phyloP scores from a whole-genome alignment of 2,329 filamentous ascomycete species.

The Hypoxylon sp. region DNA sequence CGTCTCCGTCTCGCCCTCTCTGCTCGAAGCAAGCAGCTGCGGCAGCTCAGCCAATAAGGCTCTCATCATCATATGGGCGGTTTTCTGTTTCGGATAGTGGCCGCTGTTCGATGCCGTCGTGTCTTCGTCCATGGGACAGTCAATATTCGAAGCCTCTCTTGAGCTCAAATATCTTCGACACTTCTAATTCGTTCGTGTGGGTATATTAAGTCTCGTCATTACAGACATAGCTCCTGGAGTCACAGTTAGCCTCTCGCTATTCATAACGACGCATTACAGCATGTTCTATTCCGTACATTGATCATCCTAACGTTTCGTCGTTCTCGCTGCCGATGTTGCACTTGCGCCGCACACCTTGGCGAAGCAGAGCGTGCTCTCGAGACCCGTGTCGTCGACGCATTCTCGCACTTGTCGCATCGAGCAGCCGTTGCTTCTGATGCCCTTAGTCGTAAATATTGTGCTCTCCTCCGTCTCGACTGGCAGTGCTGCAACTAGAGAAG shows the following conservation, averaged over 20 bases:
- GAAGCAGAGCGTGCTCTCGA: constrained; percentile 36
- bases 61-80: background rate
- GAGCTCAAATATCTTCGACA: background rate
- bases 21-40: constrained; percentile 1
- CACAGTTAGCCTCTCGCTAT: constrained; percentile 39
- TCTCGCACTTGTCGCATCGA: constrained; percentile 22
- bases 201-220: background rate
- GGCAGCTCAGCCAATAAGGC: background rate
- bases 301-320: constrained; percentile 36
- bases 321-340: constrained; percentile 8
- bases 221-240: constrained; percentile 40
- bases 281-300: constrained; percentile 41
- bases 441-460: background rate
- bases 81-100: background rate
- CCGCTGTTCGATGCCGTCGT: background rate
- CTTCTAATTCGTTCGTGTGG: background rate
- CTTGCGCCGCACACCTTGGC: constrained; percentile 33
- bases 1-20: too few species aligned
- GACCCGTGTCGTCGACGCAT: constrained; percentile 31
- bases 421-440: constrained; percentile 14
- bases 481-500: constrained; percentile 21
- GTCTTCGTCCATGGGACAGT: background rate
- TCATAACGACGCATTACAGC: constrained; percentile 37
- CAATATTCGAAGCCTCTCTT: background rate
- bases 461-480: constrained; percentile 11